Percentiles rank a stretch among this genome's conserved stretches.
Conservation (phyloP, 2,329 filamentous ascomycete species). For the Cladosporium sp. region DNA sequence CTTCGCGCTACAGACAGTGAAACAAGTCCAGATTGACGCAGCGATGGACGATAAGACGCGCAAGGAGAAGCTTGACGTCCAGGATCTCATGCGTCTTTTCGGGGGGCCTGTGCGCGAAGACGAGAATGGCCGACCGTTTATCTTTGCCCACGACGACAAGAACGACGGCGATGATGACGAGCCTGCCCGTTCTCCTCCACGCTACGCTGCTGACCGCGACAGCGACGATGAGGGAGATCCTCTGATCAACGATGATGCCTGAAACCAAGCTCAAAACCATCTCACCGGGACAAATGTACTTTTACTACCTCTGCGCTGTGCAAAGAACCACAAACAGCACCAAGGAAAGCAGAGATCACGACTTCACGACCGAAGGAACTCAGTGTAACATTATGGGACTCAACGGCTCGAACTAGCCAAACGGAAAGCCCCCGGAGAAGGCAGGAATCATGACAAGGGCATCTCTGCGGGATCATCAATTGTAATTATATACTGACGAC, state of each 20-base stretch:
- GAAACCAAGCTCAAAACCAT: neutral
- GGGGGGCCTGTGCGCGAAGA: too few species aligned
- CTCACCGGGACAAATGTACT: neutral
- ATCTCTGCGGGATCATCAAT: constrained; percentile 4
- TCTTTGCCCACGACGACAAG: constrained; percentile 30
- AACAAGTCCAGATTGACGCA: too few species aligned
- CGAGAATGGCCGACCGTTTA: too few species aligned
- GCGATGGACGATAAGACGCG: too few species aligned
- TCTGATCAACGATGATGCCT: constrained; percentile 8
- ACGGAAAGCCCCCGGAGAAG: neutral
- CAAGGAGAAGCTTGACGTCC: too few species aligned
- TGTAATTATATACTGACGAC: neutral
- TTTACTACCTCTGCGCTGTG: neutral
- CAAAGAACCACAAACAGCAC: neutral
- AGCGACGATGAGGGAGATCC: constrained; percentile 11
- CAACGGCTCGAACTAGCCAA: neutral
- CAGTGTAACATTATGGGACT: neutral
- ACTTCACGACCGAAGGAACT: neutral
- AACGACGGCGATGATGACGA: neutral
- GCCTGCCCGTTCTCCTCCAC: neutral
- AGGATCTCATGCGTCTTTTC: too few species aligned
- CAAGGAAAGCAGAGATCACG: neutral
- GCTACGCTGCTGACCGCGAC: neutral
- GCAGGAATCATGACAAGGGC: neutral
- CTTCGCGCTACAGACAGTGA: too few species aligned